Evolutionary conservation across 2,329 filamentous ascomycete genomes (phyloP).

Genomic region (Aspergillus sp.): DNA sequence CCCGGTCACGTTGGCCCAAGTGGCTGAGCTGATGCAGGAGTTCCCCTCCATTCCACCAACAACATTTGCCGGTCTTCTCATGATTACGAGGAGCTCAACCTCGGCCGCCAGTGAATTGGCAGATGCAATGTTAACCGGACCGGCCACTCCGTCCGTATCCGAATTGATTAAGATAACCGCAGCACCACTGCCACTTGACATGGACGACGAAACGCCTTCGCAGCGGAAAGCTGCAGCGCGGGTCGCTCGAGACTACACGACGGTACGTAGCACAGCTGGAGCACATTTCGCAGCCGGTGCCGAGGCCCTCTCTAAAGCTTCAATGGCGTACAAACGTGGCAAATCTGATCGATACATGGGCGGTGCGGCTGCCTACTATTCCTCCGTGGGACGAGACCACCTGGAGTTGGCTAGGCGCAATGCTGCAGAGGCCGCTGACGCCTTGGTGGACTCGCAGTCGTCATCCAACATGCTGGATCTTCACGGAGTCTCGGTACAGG

Average conservation of each 20-base stretch:
- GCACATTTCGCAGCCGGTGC: constrained; percentile 49
- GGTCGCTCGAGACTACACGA: constrained; percentile 19
- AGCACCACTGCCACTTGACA: constrained; percentile 20
- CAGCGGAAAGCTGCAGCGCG: constrained; percentile 8
- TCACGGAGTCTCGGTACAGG: constrained; percentile 77
- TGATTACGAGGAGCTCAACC: constrained; percentile 57
- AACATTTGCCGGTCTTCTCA: constrained; percentile 54
- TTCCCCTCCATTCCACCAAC: constrained; percentile 53
- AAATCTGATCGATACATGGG: constrained; percentile 72
- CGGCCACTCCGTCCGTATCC: constrained; percentile 26
- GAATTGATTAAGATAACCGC: constrained; percentile 48
- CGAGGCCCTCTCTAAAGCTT: constrained; percentile 58
- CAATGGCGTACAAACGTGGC: constrained; percentile 57
- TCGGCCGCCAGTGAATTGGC: constrained; percentile 61
- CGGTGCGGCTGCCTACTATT: constrained; percentile 74
- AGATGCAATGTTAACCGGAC: constrained; percentile 48
- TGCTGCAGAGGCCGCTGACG: constrained; percentile 67
- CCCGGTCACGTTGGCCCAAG: constrained; percentile 47
- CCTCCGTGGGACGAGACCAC: constrained; percentile 66
- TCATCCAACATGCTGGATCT: constrained; percentile 65
- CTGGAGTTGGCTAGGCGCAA: constrained; percentile 57
- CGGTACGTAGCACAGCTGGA: constrained; percentile 40
- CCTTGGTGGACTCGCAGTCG: constrained; percentile 68
- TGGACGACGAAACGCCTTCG: constrained; percentile 23
- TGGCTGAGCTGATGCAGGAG: constrained; percentile 54